Evolutionary conservation across 1,284 basidiomycete species (phyloP).

Genomic region (Phylloporus sp.): DNA sequence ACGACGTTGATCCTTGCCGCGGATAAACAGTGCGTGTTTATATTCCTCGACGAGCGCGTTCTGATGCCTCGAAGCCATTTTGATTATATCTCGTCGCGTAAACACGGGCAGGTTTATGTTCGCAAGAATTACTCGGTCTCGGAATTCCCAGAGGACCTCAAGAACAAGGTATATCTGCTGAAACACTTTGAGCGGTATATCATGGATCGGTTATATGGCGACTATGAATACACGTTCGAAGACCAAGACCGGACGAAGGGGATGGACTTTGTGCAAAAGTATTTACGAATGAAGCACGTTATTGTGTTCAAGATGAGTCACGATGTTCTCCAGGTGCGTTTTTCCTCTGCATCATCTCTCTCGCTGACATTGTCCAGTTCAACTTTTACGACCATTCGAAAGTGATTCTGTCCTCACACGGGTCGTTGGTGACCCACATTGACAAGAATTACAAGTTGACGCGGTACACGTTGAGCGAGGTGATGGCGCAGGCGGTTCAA

Average conservation of each 20-base stretch:
- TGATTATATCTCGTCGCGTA: constrained; percentile 79
- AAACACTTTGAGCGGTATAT: constrained; percentile 95
- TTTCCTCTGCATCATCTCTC: neutral
- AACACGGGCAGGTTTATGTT: constrained; percentile 69
- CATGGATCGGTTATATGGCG: constrained; percentile 84
- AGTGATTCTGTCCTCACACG: constrained; percentile 85
- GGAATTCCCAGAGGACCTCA: constrained; percentile 77
- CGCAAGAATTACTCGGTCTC: constrained; percentile 73
- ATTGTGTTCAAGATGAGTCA: constrained; percentile 97
- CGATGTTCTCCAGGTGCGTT: constrained; percentile 85
- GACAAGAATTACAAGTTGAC: constrained; percentile 86
- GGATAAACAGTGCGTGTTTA: constrained; percentile 72
- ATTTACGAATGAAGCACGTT: constrained; percentile 94
- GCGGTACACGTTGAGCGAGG: constrained; percentile 76
- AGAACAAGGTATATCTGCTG: constrained; percentile 88
- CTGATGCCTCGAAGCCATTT: constrained; percentile 66
- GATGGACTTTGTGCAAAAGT: constrained; percentile 96
- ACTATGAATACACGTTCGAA: constrained; percentile 82
- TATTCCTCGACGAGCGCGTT: neutral
- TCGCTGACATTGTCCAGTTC: constrained; percentile 66
- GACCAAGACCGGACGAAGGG: constrained; percentile 76
- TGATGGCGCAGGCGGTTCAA: constrained; percentile 69
- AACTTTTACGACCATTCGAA: constrained; percentile 99
- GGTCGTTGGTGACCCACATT: constrained; percentile 85
- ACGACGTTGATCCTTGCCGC: constrained; percentile 86